Conservation (phyloP, 768 basidiomycete genomes). For the Phlegmacium glaucopus region DNA sequence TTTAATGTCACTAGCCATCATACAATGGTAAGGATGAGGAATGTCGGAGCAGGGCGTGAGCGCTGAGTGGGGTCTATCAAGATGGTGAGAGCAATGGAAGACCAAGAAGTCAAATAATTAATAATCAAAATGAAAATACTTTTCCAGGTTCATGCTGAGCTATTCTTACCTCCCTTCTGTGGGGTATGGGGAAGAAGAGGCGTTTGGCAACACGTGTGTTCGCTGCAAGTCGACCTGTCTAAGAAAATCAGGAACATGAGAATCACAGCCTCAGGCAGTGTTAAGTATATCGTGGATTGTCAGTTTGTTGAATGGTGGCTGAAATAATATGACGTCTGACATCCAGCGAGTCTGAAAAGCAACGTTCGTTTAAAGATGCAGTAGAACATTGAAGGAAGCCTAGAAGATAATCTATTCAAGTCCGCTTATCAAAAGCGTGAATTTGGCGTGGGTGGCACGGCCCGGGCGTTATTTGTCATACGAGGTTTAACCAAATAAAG, state of each 20-base stretch:
- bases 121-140: conserved; percentile 11
- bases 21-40: neutral
- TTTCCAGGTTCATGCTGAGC: conserved; percentile 23
- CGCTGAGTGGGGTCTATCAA: neutral
- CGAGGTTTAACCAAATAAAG: neutral
- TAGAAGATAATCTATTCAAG: too few relatives aligned
- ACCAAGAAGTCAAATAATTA: neutral
- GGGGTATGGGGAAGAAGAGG: neutral
- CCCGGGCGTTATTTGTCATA: conserved; percentile 2
- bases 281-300: too few relatives aligned
- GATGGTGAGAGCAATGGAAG: neutral
- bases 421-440: neutral
- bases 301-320: neutral
- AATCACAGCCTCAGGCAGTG: too few relatives aligned
- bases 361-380: too few relatives aligned
- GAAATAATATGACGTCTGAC: too few relatives aligned
- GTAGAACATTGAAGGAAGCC: too few relatives aligned
- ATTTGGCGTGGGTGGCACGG: too few relatives aligned
- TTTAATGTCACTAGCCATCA: neutral
- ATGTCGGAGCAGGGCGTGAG: neutral
- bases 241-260: neutral
- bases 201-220: neutral
- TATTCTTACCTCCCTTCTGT: neutral
- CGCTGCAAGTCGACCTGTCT: neutral
- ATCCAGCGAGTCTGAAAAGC: too few relatives aligned